These are phyloP conservation scores for Rosa hybrid DNA, from an alignment of 331 rosid species.

Conservation along the genomic window DNA sequence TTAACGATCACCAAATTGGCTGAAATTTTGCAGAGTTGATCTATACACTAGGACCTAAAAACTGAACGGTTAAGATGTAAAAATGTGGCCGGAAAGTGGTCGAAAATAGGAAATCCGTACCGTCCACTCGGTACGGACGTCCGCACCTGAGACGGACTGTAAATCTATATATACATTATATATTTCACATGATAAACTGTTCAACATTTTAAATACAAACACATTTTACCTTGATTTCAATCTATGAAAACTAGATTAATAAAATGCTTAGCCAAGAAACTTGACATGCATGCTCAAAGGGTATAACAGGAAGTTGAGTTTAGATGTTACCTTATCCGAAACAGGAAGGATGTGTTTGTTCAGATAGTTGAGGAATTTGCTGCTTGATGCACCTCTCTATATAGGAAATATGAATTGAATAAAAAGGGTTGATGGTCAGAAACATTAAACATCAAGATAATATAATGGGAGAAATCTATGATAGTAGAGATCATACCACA, in stretches of 20 bases:
- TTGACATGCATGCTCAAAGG: background rate
- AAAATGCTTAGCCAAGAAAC: background rate
- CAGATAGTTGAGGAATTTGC: constrained; percentile 80
- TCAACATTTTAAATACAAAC: too few species aligned
- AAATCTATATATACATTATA: too few species aligned
- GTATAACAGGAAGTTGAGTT: constrained; percentile 1
- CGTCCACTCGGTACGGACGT: too few species aligned
- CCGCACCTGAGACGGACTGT: too few species aligned
- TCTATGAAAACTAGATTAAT: background rate
- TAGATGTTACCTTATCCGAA: constrained; percentile 80
- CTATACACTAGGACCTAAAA: too few species aligned
- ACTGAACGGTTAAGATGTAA: too few species aligned
- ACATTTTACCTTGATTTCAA: background rate
- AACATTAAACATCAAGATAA: constrained; percentile 1
- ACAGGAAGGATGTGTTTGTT: constrained; percentile 82
- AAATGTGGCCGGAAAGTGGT: too few species aligned
- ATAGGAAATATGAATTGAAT: constrained; percentile 15
- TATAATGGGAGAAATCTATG: constrained; percentile 6
- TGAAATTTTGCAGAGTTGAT: too few species aligned
- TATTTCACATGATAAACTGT: background rate
- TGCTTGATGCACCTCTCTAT: constrained; percentile 95
- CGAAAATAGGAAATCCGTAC: too few species aligned
- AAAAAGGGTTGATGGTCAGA: constrained; percentile 7
- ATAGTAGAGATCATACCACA: constrained; percentile 50
- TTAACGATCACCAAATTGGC: too few species aligned